Percentiles rank a stretch among this genome's conserved stretches.
Evolutionary conservation across 805 yeast genomes (phyloP).

Genomic region (Zygoascus flipseniorum): DNA sequence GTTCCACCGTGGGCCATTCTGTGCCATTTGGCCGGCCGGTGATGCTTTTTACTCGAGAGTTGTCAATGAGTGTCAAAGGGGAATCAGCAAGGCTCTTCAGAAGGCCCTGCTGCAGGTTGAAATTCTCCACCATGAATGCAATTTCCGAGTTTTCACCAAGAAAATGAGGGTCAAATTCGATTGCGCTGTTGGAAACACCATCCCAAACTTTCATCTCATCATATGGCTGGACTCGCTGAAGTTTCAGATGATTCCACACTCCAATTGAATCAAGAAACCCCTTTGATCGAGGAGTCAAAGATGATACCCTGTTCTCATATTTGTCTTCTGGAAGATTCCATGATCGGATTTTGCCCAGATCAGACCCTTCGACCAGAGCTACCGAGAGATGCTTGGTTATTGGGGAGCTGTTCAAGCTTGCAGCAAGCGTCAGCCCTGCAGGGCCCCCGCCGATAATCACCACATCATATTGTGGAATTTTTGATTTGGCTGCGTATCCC

Average conservation of each 20-base stretch:
- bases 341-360: conserved; percentile 41
- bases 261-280: conserved; percentile 61
- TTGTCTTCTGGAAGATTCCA: conserved; percentile 39
- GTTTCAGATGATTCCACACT: conserved; percentile 60
- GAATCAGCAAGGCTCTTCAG: conserved; percentile 44
- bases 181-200: conserved; percentile 59
- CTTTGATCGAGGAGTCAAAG: conserved; percentile 76
- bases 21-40: conserved; percentile 7
- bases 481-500: neutral
- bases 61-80: conserved; percentile 18
- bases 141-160: conserved; percentile 29
- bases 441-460: conserved; percentile 96
- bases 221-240: conserved; percentile 69
- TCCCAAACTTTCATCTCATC: conserved; percentile 83
- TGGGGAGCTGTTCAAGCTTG: conserved; percentile 65
- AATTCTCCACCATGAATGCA: conserved; percentile 84
- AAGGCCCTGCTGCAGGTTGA: conserved; percentile 73
- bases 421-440: conserved; percentile 81
- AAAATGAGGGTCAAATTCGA: conserved; percentile 51
- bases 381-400: conserved; percentile 51
- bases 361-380: conserved; percentile 66
- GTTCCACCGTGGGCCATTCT: conserved; percentile 65
- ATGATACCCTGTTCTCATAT: conserved; percentile 73
- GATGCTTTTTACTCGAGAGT: conserved; percentile 54
- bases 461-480: conserved; percentile 40